phyloP scores from a whole-genome alignment of 2,329 filamentous ascomycete genomes.

The Geosmithia putterillii region DNA sequence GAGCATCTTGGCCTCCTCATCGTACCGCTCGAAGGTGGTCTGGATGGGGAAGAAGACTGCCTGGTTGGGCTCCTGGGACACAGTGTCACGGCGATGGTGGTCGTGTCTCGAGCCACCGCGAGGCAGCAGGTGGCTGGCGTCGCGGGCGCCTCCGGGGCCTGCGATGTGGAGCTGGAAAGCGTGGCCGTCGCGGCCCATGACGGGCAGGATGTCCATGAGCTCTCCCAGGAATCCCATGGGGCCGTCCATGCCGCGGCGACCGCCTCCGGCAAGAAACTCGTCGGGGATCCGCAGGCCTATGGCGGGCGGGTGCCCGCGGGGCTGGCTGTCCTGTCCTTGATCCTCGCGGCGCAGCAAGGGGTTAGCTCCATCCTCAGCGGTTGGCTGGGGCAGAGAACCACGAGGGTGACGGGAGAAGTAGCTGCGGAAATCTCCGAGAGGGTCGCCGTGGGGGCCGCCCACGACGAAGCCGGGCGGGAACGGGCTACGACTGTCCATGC shows the following conservation, averaged over 20 bases:
- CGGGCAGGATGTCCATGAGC: slow-evolving; percentile 40
- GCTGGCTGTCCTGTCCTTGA: slow-evolving; percentile 28
- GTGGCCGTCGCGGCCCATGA: slow-evolving; percentile 30
- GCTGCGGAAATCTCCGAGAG: slow-evolving; percentile 36
- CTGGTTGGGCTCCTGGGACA: slow-evolving; percentile 51
- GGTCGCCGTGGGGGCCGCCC: slow-evolving; percentile 35
- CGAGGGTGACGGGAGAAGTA: slow-evolving; percentile 40
- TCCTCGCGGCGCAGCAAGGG: slow-evolving; percentile 63
- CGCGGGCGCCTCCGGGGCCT: slow-evolving; percentile 31
- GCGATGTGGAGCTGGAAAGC: slow-evolving; percentile 50
- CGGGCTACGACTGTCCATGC: slow-evolving; percentile 36
- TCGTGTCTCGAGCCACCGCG: not conserved
- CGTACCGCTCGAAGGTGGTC: slow-evolving; percentile 67
- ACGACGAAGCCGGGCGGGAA: slow-evolving; percentile 48
- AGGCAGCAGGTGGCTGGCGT: slow-evolving; percentile 33
- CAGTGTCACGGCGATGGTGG: slow-evolving; percentile 29
- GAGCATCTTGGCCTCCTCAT: slow-evolving; percentile 79
- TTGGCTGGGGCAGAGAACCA: slow-evolving; percentile 37
- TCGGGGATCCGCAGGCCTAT: slow-evolving; percentile 40
- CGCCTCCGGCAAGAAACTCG: slow-evolving; percentile 25
- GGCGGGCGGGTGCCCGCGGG: slow-evolving; percentile 35
- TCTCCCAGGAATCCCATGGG: slow-evolving; percentile 44
- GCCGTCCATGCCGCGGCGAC: slow-evolving; percentile 27
- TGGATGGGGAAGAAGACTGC: slow-evolving; percentile 64
- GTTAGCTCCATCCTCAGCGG: slow-evolving; percentile 71